These are phyloP conservation scores for Thelonectria blattea DNA, from an alignment of 2,329 filamentous ascomycete species.

Conservation along the genomic window DNA sequence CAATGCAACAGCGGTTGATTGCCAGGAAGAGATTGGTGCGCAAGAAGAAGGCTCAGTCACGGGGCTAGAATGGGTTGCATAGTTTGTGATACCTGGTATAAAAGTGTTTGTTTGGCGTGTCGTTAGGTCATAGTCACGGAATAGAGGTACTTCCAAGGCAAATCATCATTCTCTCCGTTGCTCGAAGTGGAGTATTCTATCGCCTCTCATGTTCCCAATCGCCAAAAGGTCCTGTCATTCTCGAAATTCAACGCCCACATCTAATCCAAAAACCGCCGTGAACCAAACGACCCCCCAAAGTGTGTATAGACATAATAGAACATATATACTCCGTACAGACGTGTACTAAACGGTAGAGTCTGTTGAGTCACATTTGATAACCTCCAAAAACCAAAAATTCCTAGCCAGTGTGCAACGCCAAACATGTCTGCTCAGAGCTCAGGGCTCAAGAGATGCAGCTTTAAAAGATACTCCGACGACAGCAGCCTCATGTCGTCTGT, in stretches of 20 bases:
- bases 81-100: slow-evolving; percentile 21
- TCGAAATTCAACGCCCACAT: slow-evolving; percentile 14
- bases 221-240: background rate
- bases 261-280: background rate
- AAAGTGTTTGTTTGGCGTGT: slow-evolving; percentile 22
- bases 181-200: slow-evolving; percentile 9
- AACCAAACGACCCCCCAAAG: background rate
- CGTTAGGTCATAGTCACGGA: background rate
- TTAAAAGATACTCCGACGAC: background rate
- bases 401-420: slow-evolving; percentile 13
- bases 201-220: slow-evolving; percentile 4
- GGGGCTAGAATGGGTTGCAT: slow-evolving; percentile 40
- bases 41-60: slow-evolving; percentile 64
- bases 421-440: background rate
- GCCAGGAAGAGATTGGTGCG: slow-evolving; percentile 82
- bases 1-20: slow-evolving; percentile 76
- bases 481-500: background rate
- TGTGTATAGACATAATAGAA: slow-evolving; percentile 2
- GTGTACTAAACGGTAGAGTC: background rate
- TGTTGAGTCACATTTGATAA: background rate
- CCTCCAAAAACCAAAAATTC: background rate
- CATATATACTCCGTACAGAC: slow-evolving; percentile 4
- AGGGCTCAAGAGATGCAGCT: background rate
- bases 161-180: slow-evolving; percentile 5
- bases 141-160: background rate